A percentile compares a stretch with the other conserved stretches of the same genome.
phyloP scores from a whole-genome alignment of 108 stramenopile genomes.

The Skeletonema tropicum region DNA sequence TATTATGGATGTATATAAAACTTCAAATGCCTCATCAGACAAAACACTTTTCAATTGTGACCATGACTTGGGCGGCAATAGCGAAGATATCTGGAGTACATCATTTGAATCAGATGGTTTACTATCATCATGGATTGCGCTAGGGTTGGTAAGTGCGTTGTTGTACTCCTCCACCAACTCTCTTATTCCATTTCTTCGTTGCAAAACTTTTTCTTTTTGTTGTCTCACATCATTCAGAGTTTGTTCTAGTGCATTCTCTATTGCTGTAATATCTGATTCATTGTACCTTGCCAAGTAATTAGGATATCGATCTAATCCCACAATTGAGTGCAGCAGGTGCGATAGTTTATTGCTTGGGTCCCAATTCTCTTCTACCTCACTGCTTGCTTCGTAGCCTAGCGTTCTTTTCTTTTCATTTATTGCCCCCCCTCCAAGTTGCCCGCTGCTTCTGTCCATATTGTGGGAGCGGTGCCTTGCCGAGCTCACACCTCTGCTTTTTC shows the following conservation, averaged over 20 bases:
- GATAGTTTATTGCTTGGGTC: slow-evolving; percentile 53
- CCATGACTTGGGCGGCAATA: slow-evolving; percentile 39
- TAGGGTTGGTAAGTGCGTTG: slow-evolving; percentile 4
- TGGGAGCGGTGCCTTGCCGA: background rate
- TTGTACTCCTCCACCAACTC: slow-evolving; percentile 32
- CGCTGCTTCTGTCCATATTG: background rate
- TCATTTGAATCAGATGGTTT: slow-evolving; percentile 13
- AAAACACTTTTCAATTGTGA: slow-evolving; percentile 27
- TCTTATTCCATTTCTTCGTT: slow-evolving; percentile 32
- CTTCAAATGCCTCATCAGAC: slow-evolving; percentile 33
- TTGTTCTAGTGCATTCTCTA: slow-evolving; percentile 66
- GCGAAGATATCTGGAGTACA: slow-evolving; percentile 15
- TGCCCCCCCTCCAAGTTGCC: slow-evolving; percentile 61
- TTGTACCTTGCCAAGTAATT: slow-evolving; percentile 70
- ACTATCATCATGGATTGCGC: slow-evolving; percentile 11
- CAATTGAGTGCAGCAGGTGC: slow-evolving; percentile 80
- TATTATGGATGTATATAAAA: slow-evolving; percentile 40
- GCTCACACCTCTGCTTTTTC: background rate
- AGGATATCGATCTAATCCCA: slow-evolving; percentile 83
- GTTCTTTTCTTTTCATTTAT: slow-evolving; percentile 81
- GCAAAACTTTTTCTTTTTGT: slow-evolving; percentile 45
- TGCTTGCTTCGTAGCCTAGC: background rate
- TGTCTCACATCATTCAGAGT: slow-evolving; percentile 49
- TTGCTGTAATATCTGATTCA: slow-evolving; percentile 46
- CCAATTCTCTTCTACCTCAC: slow-evolving; percentile 17